Base-by-base conservation (phyloP, 768 basidiomycete genomes). In the Russula ochroleuca region DNA sequence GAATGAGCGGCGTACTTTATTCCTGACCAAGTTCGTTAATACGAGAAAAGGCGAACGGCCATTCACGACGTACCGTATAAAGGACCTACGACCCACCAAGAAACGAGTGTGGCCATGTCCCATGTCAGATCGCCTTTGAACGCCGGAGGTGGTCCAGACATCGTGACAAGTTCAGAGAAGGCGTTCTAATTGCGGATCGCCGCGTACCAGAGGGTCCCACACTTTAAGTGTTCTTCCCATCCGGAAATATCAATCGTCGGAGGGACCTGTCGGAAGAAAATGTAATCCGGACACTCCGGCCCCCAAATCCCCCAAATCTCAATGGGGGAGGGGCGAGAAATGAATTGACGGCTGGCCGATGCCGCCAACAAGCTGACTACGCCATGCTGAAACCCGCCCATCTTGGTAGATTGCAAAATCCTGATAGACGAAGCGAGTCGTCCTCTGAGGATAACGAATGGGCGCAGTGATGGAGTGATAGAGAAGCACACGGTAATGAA, bases 11-110 rank as follows among this genome's bases (percentile, higher is more conserved):
- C 62, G 25, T 31, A 63, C 62, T 63, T 63, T 13, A 63, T 59
- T 14, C 62, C 62, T 63, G 56, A 45, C 35, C 33, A n/a, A 51
- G 11, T 40, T 10, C 31, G 15, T 50, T n/a, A 41, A 2, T 14
- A 38, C 25, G n/a, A 28, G 15, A n/a, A 10, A 2, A n/a, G 11
- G 15, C 13, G 14, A 50, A 33, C 1, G 14, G 9, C 7, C 13
- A 11, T 21, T 14, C 23, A 35, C 11, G 41, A 53, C 62, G 21
- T 43, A 63, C 62, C 62, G 7, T 59, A 63, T 14, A 63, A 45
- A n/a, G 62, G 57, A 38, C 62, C 62, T 14, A 63, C 57, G 5
- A 53, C 14, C 62, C 62, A 63, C 1, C 25, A 23, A 31, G 51
- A 52, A 48, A 59, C 7, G 9, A 63, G 43, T 3, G 19, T 0